Base-by-base conservation (phyloP, 2,329 filamentous ascomycete genomes). In the Xylariomycetidae sp. region DNA sequence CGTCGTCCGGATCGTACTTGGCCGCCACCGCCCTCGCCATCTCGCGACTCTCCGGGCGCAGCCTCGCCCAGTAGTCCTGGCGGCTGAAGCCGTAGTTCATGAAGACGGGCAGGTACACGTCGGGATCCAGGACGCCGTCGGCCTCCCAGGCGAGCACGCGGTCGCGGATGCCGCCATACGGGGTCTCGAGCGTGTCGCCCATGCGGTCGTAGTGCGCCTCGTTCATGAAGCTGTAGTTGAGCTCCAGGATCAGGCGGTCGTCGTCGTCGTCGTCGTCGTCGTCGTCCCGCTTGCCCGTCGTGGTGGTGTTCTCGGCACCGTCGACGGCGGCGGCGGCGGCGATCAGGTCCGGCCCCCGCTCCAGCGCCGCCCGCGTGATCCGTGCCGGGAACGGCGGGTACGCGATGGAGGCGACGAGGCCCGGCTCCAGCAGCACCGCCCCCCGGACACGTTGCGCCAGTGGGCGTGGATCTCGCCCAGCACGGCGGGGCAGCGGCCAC, bases 51-150 rank as follows among this genome's bases (percentile, higher is more conserved):
- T 53, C 56, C 0, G 58, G 51, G 35, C 52, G 58, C 37, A 68
- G 35, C 22, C 63, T 44, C 0, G 52, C 56, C 39, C 57, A 67
- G 39, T 65, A 65, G 30, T 67, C 63, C 38, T 65, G 56, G 14
- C 55, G 38, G 25, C 53, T 58, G 37, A 59, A 64, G 2, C 52
- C 61, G 25, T 67, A 63, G 40, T 67, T 68, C 58, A 64, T 61
- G 34, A 65, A 66, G 5, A 66, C 42, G 5, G 64, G 64, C 18
- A 59, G 47, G 34, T 62, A 63, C 5, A 52, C 48, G 15, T 58
- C 40, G 2, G 54, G 48, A n/a, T n/a, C n/a, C 27, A 65, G 13
- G 16, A 42, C 50, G 4, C 60, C 60, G 6, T 58, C 53, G 5
- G 35, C 43, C 37, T 60, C 46, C 44, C 52, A 58, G 5, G 46